Percentiles rank a stretch among this genome's conserved stretches.
Evolutionary conservation across 1,284 basidiomycete species (phyloP).

Genomic region (Phenoliferia sp.): DNA sequence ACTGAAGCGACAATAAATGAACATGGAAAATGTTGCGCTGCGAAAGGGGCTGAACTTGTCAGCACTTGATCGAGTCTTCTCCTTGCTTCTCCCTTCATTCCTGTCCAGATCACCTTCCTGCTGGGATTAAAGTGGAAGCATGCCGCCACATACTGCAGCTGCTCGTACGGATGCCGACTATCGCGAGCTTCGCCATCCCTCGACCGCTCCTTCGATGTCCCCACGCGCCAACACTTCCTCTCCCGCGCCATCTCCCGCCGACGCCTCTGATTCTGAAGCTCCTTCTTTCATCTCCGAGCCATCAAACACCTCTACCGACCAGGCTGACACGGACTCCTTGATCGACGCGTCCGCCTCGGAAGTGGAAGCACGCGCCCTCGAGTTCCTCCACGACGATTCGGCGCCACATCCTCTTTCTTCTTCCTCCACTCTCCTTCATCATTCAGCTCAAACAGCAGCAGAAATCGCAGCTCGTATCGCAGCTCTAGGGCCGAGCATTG

Average conservation of each 20-base stretch:
- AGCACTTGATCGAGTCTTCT: no score
- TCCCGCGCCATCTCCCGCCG: not conserved
- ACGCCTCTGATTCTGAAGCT: not conserved
- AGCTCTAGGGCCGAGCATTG: not conserved
- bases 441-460: not conserved
- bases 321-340: slow-evolving; percentile 9
- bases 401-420: not conserved
- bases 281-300: not conserved
- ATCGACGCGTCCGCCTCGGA: slow-evolving; percentile 2
- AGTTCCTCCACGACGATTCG: slow-evolving; percentile 5
- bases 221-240: not conserved
- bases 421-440: not conserved
- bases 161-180: no score
- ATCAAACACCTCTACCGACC: not conserved
- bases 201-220: not conserved
- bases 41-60: no score
- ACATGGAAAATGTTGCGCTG: no score
- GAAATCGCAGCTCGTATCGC: not conserved
- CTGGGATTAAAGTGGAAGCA: no score
- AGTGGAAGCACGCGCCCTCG: slow-evolving; percentile 11
- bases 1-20: no score
- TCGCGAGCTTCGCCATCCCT: not conserved
- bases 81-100: no score
- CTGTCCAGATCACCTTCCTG: no score
- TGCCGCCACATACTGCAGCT: no score